These are phyloP conservation scores for Debaryomyces udenii DNA, from an alignment of 1,139 yeast species.

Conservation along the genomic window DNA sequence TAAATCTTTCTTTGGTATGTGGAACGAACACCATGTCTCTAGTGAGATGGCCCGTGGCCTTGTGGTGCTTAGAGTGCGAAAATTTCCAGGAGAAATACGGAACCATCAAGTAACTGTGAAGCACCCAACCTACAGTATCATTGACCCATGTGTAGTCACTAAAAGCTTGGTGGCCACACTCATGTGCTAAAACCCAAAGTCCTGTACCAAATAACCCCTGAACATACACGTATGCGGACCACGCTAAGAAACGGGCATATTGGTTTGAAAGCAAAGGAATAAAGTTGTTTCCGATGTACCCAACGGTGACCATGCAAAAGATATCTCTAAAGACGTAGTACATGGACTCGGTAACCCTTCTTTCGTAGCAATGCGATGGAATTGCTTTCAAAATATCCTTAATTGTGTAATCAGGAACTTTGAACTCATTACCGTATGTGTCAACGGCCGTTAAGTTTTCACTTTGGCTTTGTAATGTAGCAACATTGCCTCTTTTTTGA, in stretches of 20 bases:
- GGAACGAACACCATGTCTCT: slow-evolving; percentile 68
- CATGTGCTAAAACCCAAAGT: slow-evolving; percentile 66
- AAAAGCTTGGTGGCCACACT: slow-evolving; percentile 69
- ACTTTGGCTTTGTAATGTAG: slow-evolving; percentile 30
- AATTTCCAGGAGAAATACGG: slow-evolving; percentile 68
- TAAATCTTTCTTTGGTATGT: slow-evolving; percentile 50
- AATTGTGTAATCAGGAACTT: slow-evolving; percentile 64
- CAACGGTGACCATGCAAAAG: slow-evolving; percentile 42
- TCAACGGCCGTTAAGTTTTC: slow-evolving; percentile 46
- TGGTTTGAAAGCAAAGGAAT: slow-evolving; percentile 55
- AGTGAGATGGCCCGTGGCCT: slow-evolving; percentile 62
- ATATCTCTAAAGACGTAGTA: slow-evolving; percentile 64
- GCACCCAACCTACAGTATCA: slow-evolving; percentile 61
- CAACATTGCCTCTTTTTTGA: slow-evolving; percentile 42
- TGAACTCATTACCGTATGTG: slow-evolving; percentile 57
- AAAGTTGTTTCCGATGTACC: slow-evolving; percentile 47
- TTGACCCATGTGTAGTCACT: slow-evolving; percentile 58
- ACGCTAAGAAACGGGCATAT: slow-evolving; percentile 52
- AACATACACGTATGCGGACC: slow-evolving; percentile 53
- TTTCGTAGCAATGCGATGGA: slow-evolving; percentile 64
- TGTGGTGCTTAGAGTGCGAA: slow-evolving; percentile 64
- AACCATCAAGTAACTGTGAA: slow-evolving; percentile 59
- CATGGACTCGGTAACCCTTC: slow-evolving; percentile 52
- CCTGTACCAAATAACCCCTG: slow-evolving; percentile 57
- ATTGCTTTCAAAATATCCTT: slow-evolving; percentile 63